These are phyloP conservation scores for Apocynum venetum DNA, from an alignment of 257 asterid species.

Conservation along the genomic window DNA sequence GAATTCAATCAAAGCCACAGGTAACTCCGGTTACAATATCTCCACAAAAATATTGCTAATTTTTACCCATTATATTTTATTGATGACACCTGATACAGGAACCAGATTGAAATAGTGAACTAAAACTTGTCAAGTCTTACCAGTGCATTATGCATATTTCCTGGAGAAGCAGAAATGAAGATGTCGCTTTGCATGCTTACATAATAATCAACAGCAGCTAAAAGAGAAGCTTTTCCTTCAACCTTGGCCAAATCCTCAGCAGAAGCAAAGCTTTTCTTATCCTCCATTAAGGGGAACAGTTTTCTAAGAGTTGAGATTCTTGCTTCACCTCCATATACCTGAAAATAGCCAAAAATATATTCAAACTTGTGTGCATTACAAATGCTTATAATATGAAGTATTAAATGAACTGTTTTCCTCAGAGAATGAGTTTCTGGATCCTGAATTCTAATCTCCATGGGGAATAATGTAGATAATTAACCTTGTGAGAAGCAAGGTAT, in stretches of 20 bases:
- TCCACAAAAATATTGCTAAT: neutral
- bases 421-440: neutral
- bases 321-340: conserved; percentile 93
- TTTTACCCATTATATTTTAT: neutral
- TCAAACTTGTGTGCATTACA: neutral
- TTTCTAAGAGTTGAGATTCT: conserved; percentile 67
- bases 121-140: conserved; percentile 28
- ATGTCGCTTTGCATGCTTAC: conserved; percentile 84
- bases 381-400: neutral
- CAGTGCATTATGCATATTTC: conserved; percentile 93
- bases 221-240: conserved; percentile 77
- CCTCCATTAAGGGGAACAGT: conserved; percentile 83
- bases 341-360: conserved; percentile 3
- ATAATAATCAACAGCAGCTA: conserved; percentile 86
- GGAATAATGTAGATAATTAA: conserved; percentile 11
- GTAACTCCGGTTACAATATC: neutral
- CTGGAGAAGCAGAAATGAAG: conserved; percentile 86
- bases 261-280: conserved; percentile 76
- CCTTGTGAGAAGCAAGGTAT: conserved; percentile 93
- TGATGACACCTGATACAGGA: neutral
- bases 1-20: neutral
- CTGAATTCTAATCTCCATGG: neutral
- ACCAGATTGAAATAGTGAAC: neutral
- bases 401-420: neutral
- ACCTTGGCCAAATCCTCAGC: conserved; percentile 64